Evolutionary conservation across 257 asterid genomes (phyloP), one percentile per base, ranked within the genome.

Genomic region (Przewalskia tangutica): DNA sequence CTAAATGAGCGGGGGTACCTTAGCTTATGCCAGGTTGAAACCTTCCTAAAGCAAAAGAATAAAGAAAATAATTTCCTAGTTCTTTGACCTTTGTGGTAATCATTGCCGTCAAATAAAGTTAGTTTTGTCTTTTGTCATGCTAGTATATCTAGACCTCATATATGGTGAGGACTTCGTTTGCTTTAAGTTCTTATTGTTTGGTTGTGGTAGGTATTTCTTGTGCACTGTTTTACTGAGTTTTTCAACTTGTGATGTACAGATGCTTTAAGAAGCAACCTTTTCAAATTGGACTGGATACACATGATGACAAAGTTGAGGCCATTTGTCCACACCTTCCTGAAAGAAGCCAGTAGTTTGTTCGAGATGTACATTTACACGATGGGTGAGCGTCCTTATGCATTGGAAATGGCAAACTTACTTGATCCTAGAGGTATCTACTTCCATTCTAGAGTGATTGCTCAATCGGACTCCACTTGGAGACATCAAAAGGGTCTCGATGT

Each of bases 291-390:
- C 32, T 58, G 82, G 84, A 94, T 95, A 86, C 93, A 89, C 54
- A 94, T 95, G 99, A 91, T 95, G 95, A 95, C 99, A 71, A 95
- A 95, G 89, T 85, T 95, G 87, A 90, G 99, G 89, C 99, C 99
- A 17, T 94, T 85, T 84, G 97, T 95, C 75, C 93, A 88, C 63
- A 87, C 89, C 18, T 95, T 95, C 83, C 86, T 95, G 80, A 90
- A 90, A 81, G 94, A 91, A 89, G 97, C 97, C 34, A 89, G 91
- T 76, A 85, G 87, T 13, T 79, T 94, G 84, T 95, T 94, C 53
- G 99, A 92, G 85, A 92, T 95, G 98, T 94, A 89, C 83, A 94
- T 95, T 83, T 95, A 95, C 84, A 95, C 99, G 17, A 94, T 94
- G 98, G 98, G 98, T 3, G 97, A 94, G 82, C 97, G 98, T 51